phyloP scores from a whole-genome alignment of 805 yeast genomes.

The Yarrowia yakushimensis region DNA sequence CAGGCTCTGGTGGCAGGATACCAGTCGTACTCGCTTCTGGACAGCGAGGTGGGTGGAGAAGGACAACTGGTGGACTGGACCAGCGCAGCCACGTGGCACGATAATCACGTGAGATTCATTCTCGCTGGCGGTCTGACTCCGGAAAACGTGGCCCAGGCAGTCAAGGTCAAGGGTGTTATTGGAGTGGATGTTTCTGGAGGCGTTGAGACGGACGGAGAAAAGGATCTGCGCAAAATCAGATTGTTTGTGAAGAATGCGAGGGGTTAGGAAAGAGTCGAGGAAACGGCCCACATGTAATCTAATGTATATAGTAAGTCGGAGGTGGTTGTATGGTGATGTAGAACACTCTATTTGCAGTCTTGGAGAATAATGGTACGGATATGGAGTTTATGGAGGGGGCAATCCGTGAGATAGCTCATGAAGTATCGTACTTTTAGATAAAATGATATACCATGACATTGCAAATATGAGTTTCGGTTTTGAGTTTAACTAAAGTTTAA shows the following conservation, averaged over 20 bases:
- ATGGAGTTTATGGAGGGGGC: no score
- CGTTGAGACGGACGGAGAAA: constrained; percentile 74
- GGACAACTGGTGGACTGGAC: constrained; percentile 81
- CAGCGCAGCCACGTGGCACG: constrained; percentile 38
- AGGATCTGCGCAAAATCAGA: constrained; percentile 62
- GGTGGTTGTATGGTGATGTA: no score
- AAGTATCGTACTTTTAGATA: no score
- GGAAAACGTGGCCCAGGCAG: constrained; percentile 61
- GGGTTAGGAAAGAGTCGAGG: not conserved
- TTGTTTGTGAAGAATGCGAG: constrained; percentile 55
- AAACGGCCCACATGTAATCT: no score
- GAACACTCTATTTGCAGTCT: no score
- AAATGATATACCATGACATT: no score
- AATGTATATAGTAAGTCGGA: not conserved
- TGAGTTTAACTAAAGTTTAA: no score
- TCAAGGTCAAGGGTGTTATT: constrained; percentile 52
- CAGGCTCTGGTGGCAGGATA: constrained; percentile 37
- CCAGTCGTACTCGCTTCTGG: constrained; percentile 63
- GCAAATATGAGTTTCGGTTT: no score
- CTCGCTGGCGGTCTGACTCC: constrained; percentile 90
- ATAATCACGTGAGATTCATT: constrained; percentile 46
- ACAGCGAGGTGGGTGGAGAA: constrained; percentile 89
- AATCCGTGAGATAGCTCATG: no score
- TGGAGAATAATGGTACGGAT: no score
- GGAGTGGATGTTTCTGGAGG: constrained; percentile 97